A percentile compares a stretch with the other conserved stretches of the same genome.
phyloP scores from a whole-genome alignment of 2,329 filamentous ascomycete genomes.

The Metarhizium robertsii region DNA sequence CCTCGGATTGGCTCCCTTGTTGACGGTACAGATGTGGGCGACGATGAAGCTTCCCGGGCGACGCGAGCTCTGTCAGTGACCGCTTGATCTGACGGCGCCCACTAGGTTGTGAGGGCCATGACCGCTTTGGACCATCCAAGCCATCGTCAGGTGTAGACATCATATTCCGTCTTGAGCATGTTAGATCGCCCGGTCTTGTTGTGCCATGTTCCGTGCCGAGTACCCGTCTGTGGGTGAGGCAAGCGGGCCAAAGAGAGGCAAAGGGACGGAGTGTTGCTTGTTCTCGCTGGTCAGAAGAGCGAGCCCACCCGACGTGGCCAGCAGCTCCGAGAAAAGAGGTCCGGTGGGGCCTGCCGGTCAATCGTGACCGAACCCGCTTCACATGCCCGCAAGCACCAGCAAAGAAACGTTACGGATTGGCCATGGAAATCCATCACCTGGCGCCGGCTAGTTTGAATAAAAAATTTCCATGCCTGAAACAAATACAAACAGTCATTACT shows the following conservation, averaged over 20 bases:
- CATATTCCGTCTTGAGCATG: neutral
- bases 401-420: too few species aligned
- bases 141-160: conserved; percentile 8
- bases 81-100: conserved; percentile 44
- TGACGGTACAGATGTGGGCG: conserved; percentile 25
- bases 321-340: too few species aligned
- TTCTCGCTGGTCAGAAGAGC: too few species aligned
- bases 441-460: neutral
- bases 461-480: too few species aligned
- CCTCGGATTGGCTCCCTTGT: conserved; percentile 19
- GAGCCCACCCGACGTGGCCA: too few species aligned
- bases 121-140: conserved; percentile 1
- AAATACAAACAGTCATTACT: too few species aligned
- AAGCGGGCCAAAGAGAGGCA: conserved; percentile 1
- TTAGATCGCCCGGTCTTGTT: neutral
- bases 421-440: too few species aligned
- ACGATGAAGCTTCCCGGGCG: conserved; percentile 33
- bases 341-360: too few species aligned
- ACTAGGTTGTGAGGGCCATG: conserved; percentile 12
- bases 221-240: conserved; percentile 4
- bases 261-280: neutral
- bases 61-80: conserved; percentile 45
- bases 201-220: conserved; percentile 1
- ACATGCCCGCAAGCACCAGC: too few species aligned
- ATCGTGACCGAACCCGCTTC: too few species aligned